Percentiles rank a stretch among this genome's conserved stretches.
phyloP scores from a whole-genome alignment of 768 basidiomycete genomes.

The Leccinum fibrillosum region DNA sequence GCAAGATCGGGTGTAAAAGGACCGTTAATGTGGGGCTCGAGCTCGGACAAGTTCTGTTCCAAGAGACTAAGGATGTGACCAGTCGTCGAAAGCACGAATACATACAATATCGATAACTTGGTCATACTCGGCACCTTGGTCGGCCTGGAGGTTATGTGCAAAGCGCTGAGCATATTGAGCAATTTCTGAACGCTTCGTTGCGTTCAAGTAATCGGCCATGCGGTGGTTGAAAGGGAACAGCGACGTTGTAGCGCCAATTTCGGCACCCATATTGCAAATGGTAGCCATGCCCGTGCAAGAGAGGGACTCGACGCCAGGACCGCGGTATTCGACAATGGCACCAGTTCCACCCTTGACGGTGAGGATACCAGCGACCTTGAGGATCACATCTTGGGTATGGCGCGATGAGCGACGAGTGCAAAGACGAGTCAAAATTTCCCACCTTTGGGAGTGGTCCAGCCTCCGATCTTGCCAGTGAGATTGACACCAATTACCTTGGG shows the following conservation, averaged over 20 bases:
- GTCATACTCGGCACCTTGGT: slow-evolving; percentile 90
- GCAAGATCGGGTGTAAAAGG: slow-evolving; percentile 99
- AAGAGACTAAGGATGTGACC: not conserved
- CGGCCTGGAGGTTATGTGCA: slow-evolving; percentile 86
- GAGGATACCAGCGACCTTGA: slow-evolving; percentile 98
- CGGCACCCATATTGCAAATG: slow-evolving; percentile 99
- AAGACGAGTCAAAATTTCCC: slow-evolving; percentile 10
- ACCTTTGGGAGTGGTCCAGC: slow-evolving; percentile 99
- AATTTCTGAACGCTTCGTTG: slow-evolving; percentile 89
- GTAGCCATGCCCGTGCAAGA: slow-evolving; percentile 99
- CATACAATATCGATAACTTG: slow-evolving; percentile 87
- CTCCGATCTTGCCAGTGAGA: slow-evolving; percentile 88
- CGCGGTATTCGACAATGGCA: slow-evolving; percentile 96
- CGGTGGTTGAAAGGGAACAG: slow-evolving; percentile 98
- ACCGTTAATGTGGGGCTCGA: slow-evolving; percentile 99
- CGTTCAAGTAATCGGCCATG: slow-evolving; percentile 90
- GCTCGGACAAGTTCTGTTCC: slow-evolving; percentile 83
- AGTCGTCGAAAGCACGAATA: slow-evolving; percentile 7
- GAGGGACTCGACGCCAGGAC: slow-evolving; percentile 91
- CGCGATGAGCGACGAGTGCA: slow-evolving; percentile 8
- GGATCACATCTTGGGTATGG: slow-evolving; percentile 75
- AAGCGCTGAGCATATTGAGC: slow-evolving; percentile 88
- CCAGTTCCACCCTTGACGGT: slow-evolving; percentile 99
- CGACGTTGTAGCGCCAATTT: slow-evolving; percentile 98
- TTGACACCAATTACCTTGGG: slow-evolving; percentile 99